Conservation (phyloP, 2,329 filamentous ascomycete genomes). For the Botrytis deweyae region DNA sequence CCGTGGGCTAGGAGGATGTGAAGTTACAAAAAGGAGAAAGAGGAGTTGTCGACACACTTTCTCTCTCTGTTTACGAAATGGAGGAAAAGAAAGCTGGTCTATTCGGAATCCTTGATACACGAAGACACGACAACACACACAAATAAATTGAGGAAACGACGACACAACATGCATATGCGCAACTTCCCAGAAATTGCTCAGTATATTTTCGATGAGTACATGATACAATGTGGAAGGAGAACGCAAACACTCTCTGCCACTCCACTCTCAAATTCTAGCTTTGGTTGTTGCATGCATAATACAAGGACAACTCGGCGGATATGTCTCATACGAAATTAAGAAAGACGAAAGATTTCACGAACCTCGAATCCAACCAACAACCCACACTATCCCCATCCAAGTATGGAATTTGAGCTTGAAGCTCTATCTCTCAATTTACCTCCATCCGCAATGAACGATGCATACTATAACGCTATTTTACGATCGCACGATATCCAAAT, state of each 20-base stretch:
- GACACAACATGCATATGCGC: neutral
- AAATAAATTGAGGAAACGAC: neutral
- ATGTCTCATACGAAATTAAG: neutral
- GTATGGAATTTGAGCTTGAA: neutral
- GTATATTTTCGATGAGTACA: neutral
- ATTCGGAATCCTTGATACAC: neutral
- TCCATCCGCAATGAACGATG: neutral
- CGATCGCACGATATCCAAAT: neutral
- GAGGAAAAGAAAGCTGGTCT: neutral
- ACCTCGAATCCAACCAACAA: neutral
- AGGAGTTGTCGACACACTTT: neutral
- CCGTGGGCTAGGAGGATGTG: constrained; percentile 22
- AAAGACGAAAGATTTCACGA: neutral
- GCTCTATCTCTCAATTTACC: neutral
- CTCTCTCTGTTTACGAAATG: neutral
- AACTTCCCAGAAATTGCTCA: neutral
- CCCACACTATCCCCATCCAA: neutral
- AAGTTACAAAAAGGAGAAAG: neutral
- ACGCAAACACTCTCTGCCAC: neutral
- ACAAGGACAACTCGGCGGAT: neutral
- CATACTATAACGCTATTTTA: neutral
- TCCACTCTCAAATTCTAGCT: neutral
- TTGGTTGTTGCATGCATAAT: neutral
- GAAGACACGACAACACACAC: neutral
- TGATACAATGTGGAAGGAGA: neutral